A percentile compares a stretch with the other conserved stretches of the same genome.
These are phyloP conservation scores for Allantophomopsis lycopodina DNA, from an alignment of 2,329 filamentous ascomycete genomes.

Conservation along the genomic window DNA sequence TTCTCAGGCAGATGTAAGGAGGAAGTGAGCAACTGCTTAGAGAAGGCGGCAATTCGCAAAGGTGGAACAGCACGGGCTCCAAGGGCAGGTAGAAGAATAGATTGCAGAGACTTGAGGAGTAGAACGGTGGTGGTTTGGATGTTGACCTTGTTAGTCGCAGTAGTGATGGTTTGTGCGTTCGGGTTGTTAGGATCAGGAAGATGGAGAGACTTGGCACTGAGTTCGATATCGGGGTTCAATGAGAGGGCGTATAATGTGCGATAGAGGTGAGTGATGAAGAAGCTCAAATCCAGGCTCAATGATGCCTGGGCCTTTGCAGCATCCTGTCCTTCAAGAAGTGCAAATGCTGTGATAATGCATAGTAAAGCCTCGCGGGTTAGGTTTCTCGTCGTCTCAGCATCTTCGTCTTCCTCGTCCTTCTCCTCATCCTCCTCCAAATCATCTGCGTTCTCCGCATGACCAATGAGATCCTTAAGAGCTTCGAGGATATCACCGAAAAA, in stretches of 20 bases:
- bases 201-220: conserved; percentile 58
- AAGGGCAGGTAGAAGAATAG: conserved; percentile 64
- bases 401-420: conserved; percentile 32
- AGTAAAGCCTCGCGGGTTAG: conserved; percentile 77
- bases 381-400: conserved; percentile 45
- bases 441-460: conserved; percentile 49
- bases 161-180: conserved; percentile 23
- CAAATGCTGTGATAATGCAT: conserved; percentile 91
- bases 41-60: conserved; percentile 76
- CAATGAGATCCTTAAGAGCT: conserved; percentile 84
- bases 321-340: conserved; percentile 90
- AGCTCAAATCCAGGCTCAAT: conserved; percentile 81
- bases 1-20: conserved; percentile 85
- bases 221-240: conserved; percentile 75
- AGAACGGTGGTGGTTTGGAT: conserved; percentile 90
- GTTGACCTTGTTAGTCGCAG: conserved; percentile 63
- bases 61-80: conserved; percentile 66
- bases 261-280: conserved; percentile 93
- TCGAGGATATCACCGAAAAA: conserved; percentile 96
- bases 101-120: conserved; percentile 73
- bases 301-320: conserved; percentile 69
- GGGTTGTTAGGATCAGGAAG: conserved; percentile 48
- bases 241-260: conserved; percentile 67
- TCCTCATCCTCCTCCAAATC: conserved; percentile 25
- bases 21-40: conserved; percentile 76